Percentiles rank a stretch among this genome's conserved stretches.
Evolutionary conservation across 805 yeast species (phyloP).

Genomic region (Wickerhamomyces hampshirensis): DNA sequence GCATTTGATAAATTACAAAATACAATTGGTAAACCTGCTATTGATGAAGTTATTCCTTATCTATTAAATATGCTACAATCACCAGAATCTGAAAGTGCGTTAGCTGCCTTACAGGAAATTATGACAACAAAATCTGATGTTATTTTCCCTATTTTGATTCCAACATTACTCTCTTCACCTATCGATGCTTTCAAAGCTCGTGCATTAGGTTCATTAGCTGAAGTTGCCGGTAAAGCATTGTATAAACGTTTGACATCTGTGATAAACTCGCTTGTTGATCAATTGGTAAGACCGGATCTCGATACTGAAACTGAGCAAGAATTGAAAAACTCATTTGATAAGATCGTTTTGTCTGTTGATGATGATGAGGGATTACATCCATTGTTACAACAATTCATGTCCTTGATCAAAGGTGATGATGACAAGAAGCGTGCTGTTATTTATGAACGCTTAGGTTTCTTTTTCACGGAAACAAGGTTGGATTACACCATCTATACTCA

Average conservation of each 20-base stretch:
- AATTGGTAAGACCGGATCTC: constrained; percentile 38
- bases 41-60: constrained; percentile 85
- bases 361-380: constrained; percentile 81
- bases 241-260: constrained; percentile 69
- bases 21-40: constrained; percentile 75
- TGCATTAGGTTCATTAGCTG: constrained; percentile 81
- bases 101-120: constrained; percentile 84
- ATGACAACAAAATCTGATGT: constrained; percentile 87
- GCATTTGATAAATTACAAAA: constrained; percentile 88
- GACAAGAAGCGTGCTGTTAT: constrained; percentile 56
- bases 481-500: constrained; percentile 70
- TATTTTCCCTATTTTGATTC: constrained; percentile 89
- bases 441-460: constrained; percentile 62
- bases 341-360: constrained; percentile 66
- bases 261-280: constrained; percentile 66
- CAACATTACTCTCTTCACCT: constrained; percentile 77
- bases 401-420: constrained; percentile 75
- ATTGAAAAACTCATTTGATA: constrained; percentile 54
- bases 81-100: constrained; percentile 65
- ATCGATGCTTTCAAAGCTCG: constrained; percentile 80
- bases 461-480: constrained; percentile 59
- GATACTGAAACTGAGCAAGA: constrained; percentile 34
- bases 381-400: constrained; percentile 72
- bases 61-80: constrained; percentile 65
- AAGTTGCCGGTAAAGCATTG: constrained; percentile 83